These are phyloP conservation scores for Didymella pinodella DNA, from an alignment of 2,329 filamentous ascomycete species.

Conservation along the genomic window DNA sequence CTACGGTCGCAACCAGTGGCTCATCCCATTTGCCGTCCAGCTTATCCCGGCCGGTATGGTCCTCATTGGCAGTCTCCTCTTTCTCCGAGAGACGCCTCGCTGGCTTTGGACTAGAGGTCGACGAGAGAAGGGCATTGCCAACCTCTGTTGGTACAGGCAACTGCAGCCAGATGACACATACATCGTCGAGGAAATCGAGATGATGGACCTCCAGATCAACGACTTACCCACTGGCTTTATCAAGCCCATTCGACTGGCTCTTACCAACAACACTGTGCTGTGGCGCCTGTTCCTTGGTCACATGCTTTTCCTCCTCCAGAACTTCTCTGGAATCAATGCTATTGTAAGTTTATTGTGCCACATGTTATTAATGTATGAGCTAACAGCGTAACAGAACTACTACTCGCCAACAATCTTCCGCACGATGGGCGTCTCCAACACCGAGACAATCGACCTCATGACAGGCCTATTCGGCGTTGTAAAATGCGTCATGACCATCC, in stretches of 20 bases:
- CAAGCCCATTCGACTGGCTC: constrained; percentile 56
- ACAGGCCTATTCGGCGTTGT: constrained; percentile 78
- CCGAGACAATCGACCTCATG: constrained; percentile 68
- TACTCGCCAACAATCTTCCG: constrained; percentile 77
- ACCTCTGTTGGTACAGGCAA: constrained; percentile 70
- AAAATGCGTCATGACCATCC: constrained; percentile 71
- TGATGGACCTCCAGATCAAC: constrained; percentile 74
- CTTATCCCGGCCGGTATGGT: constrained; percentile 71
- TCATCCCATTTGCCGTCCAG: constrained; percentile 66
- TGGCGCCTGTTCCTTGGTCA: constrained; percentile 77
- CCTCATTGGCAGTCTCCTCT: constrained; percentile 51
- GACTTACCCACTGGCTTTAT: constrained; percentile 76
- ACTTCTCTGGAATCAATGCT: constrained; percentile 78
- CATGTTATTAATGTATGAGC: neutral
- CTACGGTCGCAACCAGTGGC: constrained; percentile 55
- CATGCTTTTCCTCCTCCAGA: constrained; percentile 83
- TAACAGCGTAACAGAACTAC: constrained; percentile 61
- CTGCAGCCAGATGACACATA: constrained; percentile 67
- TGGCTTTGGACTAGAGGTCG: constrained; percentile 55
- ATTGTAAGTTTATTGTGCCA: constrained; percentile 36
- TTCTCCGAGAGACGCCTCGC: constrained; percentile 55
- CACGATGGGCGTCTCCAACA: constrained; percentile 68
- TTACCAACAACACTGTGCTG: constrained; percentile 59
- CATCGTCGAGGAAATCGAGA: constrained; percentile 75
- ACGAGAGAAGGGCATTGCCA: constrained; percentile 53